Evolutionary conservation across 1,139 yeast species (phyloP).

Genomic region (Blastobotrys persicus): DNA sequence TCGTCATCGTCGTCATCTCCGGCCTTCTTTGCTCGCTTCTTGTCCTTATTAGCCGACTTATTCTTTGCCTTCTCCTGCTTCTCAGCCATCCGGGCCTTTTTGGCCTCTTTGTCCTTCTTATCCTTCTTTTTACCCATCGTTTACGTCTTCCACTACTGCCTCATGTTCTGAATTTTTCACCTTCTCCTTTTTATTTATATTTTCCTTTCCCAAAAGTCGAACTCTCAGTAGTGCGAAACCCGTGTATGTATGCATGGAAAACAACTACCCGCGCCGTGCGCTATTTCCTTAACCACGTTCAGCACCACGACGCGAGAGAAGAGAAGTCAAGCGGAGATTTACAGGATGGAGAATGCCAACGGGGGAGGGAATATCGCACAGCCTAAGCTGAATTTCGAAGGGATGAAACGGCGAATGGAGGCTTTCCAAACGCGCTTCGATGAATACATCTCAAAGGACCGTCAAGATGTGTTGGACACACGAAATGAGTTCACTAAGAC

Average conservation of each 20-base stretch:
- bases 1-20: slow-evolving; percentile 83
- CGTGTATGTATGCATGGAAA: background rate
- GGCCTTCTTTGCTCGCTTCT: slow-evolving; percentile 70
- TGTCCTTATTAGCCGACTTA: slow-evolving; percentile 71
- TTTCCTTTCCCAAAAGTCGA: slow-evolving; percentile 1
- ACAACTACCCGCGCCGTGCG: background rate
- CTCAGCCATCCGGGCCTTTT: slow-evolving; percentile 83
- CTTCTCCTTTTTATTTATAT: background rate
- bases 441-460: slow-evolving; percentile 24
- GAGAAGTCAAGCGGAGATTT: background rate
- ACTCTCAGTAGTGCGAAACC: background rate
- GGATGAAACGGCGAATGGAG: slow-evolving; percentile 28
- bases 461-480: slow-evolving; percentile 27
- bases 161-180: slow-evolving; percentile 7
- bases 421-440: slow-evolving; percentile 29
- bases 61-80: slow-evolving; percentile 73
- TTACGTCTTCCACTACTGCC: background rate
- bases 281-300: slow-evolving; percentile 2
- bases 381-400: slow-evolving; percentile 28
- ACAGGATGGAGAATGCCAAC: slow-evolving; percentile 13
- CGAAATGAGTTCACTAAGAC: slow-evolving; percentile 26
- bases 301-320: background rate
- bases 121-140: slow-evolving; percentile 77
- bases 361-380: slow-evolving; percentile 12
- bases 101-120: slow-evolving; percentile 85